Conservation (phyloP, 257 asterid species). For the Solanum pinnatisectum region DNA sequence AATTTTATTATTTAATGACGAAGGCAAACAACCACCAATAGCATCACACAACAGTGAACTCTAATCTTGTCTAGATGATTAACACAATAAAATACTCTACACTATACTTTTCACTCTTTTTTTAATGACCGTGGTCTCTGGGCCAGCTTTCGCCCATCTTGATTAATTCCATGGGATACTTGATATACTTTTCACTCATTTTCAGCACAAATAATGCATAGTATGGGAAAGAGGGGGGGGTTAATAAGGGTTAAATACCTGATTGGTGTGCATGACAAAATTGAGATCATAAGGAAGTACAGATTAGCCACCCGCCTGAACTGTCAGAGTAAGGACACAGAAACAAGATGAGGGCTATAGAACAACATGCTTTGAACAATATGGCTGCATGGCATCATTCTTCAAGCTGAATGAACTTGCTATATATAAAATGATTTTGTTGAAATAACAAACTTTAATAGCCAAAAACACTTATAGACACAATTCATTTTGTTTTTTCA, state of each 20-base stretch:
- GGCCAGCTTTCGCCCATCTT: neutral
- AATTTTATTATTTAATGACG: neutral
- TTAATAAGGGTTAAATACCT: conserved; percentile 39
- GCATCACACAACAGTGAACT: neutral
- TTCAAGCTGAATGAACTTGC: neutral
- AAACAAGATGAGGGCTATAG: conserved; percentile 11
- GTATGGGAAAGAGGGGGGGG: neutral
- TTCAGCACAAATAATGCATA: neutral
- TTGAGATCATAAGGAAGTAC: conserved; percentile 96
- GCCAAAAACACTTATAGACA: neutral
- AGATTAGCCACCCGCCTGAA: conserved; percentile 99
- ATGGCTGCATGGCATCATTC: neutral
- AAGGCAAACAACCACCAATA: neutral
- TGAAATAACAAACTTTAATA: neutral
- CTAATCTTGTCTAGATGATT: neutral
- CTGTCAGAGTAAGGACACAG: conserved; percentile 57
- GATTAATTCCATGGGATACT: neutral
- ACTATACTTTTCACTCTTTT: neutral
- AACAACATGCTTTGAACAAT: neutral
- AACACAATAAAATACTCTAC: neutral
- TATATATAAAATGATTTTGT: neutral
- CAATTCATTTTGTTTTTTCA: neutral
- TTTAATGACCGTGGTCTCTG: neutral
- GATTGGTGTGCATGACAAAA: conserved; percentile 96
- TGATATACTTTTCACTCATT: neutral